Evolutionary conservation across 164 flowering plant species (phyloP).

Genomic region (Litsea cubeba): DNA sequence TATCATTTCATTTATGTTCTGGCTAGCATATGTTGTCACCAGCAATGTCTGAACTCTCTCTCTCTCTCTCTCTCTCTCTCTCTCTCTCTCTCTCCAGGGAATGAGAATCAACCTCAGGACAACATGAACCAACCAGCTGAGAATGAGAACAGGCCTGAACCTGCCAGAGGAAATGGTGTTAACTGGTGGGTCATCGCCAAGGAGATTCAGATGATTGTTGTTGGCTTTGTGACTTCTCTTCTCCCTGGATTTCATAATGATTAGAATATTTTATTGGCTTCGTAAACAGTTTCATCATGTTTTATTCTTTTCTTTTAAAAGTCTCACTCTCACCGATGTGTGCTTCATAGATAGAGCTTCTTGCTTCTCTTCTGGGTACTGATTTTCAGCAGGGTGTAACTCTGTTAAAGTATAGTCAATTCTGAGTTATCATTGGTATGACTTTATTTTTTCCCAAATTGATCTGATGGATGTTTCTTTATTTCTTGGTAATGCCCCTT

Average conservation of each 20-base stretch:
- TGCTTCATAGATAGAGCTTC: too few species aligned
- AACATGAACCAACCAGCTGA: slow-evolving; percentile 35
- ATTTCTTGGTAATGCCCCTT: too few species aligned
- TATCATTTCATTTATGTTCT: too few species aligned
- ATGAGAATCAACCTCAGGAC: slow-evolving; percentile 35
- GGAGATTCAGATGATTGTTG: slow-evolving; percentile 82
- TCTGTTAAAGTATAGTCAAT: too few species aligned
- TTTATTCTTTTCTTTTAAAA: not conserved
- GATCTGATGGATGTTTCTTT: too few species aligned
- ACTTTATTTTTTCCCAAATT: too few species aligned
- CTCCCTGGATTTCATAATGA: slow-evolving; percentile 89
- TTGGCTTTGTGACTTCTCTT: slow-evolving; percentile 85
- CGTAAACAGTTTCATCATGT: not conserved
- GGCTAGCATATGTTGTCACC: too few species aligned
- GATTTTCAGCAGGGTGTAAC: too few species aligned
- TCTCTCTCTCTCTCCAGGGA: slow-evolving; percentile 16
- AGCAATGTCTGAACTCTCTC: too few species aligned
- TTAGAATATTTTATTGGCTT: slow-evolving; percentile 24
- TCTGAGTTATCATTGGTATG: too few species aligned
- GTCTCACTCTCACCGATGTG: not conserved
- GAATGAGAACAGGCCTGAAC: slow-evolving; percentile 38
- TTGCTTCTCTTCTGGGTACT: too few species aligned
- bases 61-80: too few species aligned
- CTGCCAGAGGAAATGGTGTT: slow-evolving; percentile 34
- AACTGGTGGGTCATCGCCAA: slow-evolving; percentile 75